phyloP scores from a whole-genome alignment of 768 basidiomycete genomes.

The Phlebiopsis flavidoalba region DNA sequence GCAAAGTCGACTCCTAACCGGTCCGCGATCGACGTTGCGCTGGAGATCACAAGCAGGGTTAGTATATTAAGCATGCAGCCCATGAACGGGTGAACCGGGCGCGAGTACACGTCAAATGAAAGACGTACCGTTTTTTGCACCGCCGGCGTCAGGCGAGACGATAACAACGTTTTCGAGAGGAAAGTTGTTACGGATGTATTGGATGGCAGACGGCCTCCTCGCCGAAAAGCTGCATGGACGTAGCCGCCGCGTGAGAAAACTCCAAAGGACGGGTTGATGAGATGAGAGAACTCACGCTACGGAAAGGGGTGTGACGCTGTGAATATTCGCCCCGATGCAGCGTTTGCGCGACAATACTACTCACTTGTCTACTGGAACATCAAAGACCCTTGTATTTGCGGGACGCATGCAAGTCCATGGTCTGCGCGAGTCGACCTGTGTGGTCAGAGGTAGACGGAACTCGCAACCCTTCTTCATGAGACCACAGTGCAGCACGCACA shows the following conservation, averaged over 20 bases:
- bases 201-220: conserved; percentile 93
- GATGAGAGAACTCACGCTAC: conserved; percentile 43
- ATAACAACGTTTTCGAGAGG: conserved; percentile 83
- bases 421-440: conserved; percentile 40
- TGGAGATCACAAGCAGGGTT: conserved; percentile 26
- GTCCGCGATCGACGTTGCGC: conserved; percentile 96
- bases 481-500: conserved; percentile 41
- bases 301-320: conserved; percentile 4
- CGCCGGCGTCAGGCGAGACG: conserved; percentile 97
- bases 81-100: not conserved
- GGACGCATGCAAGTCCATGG: conserved; percentile 99
- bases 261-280: conserved; percentile 9
- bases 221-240: conserved; percentile 64
- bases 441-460: conserved; percentile 3
- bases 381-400: conserved; percentile 99
- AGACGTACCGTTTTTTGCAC: conserved; percentile 87
- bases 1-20: conserved; percentile 96
- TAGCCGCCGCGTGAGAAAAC: not conserved
- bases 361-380: conserved; percentile 99
- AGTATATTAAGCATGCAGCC: not conserved
- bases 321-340: conserved; percentile 2
- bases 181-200: conserved; percentile 93
- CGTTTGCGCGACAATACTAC: conserved; percentile 41
- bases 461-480: not conserved
- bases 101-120: too few species aligned